Conservation (phyloP, 2,329 filamentous ascomycete species). For the Ascochyta rabiei region DNA sequence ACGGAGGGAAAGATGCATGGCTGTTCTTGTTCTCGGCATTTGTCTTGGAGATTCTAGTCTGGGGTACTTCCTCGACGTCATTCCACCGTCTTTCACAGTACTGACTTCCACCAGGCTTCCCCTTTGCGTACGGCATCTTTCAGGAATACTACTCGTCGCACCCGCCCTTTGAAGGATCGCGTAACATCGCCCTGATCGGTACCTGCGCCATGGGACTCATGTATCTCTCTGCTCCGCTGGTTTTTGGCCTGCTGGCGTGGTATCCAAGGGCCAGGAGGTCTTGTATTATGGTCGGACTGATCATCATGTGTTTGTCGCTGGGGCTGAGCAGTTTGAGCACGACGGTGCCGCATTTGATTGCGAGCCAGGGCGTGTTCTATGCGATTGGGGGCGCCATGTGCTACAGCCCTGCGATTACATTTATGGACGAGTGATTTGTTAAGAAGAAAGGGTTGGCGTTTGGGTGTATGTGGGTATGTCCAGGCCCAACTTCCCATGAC, state of each 20-base stretch:
- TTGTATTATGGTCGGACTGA: slow-evolving; percentile 42
- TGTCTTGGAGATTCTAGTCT: slow-evolving; percentile 58
- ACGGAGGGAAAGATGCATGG: slow-evolving; percentile 30
- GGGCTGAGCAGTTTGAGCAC: slow-evolving; percentile 57
- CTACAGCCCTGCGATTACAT: slow-evolving; percentile 63
- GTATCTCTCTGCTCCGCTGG: slow-evolving; percentile 52
- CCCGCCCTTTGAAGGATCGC: slow-evolving; percentile 60
- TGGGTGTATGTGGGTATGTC: slow-evolving; percentile 63
- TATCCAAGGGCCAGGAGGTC: slow-evolving; percentile 42
- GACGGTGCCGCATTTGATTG: slow-evolving; percentile 61
- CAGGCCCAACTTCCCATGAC: neutral
- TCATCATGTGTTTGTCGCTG: slow-evolving; percentile 44
- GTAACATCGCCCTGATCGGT: slow-evolving; percentile 66
- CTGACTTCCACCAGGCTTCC: slow-evolving; percentile 60
- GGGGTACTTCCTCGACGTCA: slow-evolving; percentile 39
- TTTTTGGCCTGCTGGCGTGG: slow-evolving; percentile 43
- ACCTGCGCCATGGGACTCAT: slow-evolving; percentile 64
- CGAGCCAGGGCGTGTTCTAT: slow-evolving; percentile 67
- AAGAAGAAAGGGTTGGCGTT: slow-evolving; percentile 64
- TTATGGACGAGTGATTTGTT: slow-evolving; percentile 69
- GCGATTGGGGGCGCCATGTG: slow-evolving; percentile 62
- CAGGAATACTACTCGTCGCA: slow-evolving; percentile 70
- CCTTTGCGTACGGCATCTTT: slow-evolving; percentile 72
- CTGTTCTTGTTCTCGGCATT: slow-evolving; percentile 46
- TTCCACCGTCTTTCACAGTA: too few relatives aligned